A percentile compares a stretch with the other conserved stretches of the same genome.
These are phyloP conservation scores for Termitomyces sp. DNA, from an alignment of 768 basidiomycete genomes.

Conservation along the genomic window DNA sequence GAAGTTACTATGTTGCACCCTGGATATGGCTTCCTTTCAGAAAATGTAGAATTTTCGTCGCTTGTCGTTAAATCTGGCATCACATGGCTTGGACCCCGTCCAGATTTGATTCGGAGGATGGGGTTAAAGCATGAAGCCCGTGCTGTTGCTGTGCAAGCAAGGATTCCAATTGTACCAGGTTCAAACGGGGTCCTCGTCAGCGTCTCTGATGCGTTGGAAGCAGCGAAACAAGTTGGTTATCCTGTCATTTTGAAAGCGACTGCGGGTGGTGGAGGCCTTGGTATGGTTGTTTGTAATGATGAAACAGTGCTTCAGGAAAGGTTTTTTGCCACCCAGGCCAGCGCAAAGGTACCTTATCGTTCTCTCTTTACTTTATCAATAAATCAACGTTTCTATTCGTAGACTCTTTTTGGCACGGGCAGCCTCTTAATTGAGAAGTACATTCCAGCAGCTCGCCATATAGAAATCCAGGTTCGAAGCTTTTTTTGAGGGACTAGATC, in stretches of 20 bases:
- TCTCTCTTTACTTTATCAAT: not conserved
- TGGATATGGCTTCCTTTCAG: slow-evolving; percentile 62
- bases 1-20: slow-evolving; percentile 51
- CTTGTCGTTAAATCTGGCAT: slow-evolving; percentile 41
- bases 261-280: slow-evolving; percentile 67
- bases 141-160: slow-evolving; percentile 35
- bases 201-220: slow-evolving; percentile 32
- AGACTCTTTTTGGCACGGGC: slow-evolving; percentile 38
- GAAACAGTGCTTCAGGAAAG: slow-evolving; percentile 29
- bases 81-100: slow-evolving; percentile 51
- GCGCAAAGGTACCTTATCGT: slow-evolving; percentile 34
- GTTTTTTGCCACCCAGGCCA: slow-evolving; percentile 30
- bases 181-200: slow-evolving; percentile 40
- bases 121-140: slow-evolving; percentile 60
- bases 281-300: slow-evolving; percentile 47
- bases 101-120: slow-evolving; percentile 45
- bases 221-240: slow-evolving; percentile 41
- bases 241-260: slow-evolving; percentile 66
- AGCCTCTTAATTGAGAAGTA: slow-evolving; percentile 60
- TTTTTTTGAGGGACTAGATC: not conserved
- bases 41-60: slow-evolving; percentile 52
- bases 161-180: slow-evolving; percentile 52
- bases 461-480: slow-evolving; percentile 52
- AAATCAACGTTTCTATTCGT: not conserved
- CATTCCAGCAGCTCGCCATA: slow-evolving; percentile 48